Conservation (phyloP, 139 green algal species). For the Raphidocelis subcapitata region DNA sequence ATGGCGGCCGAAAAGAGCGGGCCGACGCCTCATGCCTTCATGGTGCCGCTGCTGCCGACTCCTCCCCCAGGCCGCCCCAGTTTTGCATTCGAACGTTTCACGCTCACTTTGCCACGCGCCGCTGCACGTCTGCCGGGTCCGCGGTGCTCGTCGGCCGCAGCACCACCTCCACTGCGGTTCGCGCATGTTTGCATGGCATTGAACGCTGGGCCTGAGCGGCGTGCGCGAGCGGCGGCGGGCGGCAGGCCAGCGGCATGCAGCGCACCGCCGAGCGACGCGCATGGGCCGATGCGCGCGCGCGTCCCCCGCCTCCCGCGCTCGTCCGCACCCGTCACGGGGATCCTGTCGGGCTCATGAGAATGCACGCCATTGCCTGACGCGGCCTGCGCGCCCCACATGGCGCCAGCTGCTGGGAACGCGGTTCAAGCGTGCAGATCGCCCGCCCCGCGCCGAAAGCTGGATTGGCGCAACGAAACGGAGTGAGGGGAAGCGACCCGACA, state of each 20-base stretch:
- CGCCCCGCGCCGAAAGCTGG: no score
- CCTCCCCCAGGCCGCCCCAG: no score
- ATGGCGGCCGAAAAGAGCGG: no score
- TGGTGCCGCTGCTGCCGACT: not conserved
- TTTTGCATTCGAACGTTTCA: not conserved
- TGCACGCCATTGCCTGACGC: not conserved
- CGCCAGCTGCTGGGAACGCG: no score
- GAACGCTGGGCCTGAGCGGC: not conserved
- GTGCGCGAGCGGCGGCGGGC: not conserved
- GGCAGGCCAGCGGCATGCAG: not conserved
- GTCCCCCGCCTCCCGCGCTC: not conserved
- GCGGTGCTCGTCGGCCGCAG: constrained; percentile 9
- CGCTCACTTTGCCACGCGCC: constrained; percentile 8
- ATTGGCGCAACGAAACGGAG: no score
- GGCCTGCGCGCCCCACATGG: no score
- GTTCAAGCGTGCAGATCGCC: no score
- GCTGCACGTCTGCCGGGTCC: constrained; percentile 18
- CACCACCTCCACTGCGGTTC: constrained; percentile 32
- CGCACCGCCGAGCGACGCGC: not conserved
- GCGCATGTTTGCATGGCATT: not conserved
- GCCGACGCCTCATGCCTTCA: no score
- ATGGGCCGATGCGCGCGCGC: not conserved
- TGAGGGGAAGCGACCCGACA: no score
- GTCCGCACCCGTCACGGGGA: no score
- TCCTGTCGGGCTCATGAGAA: not conserved